Evolutionary conservation across 768 basidiomycete species (phyloP), one percentile per base, ranked within the genome.

Genomic region (Termitomyces sp.): DNA sequence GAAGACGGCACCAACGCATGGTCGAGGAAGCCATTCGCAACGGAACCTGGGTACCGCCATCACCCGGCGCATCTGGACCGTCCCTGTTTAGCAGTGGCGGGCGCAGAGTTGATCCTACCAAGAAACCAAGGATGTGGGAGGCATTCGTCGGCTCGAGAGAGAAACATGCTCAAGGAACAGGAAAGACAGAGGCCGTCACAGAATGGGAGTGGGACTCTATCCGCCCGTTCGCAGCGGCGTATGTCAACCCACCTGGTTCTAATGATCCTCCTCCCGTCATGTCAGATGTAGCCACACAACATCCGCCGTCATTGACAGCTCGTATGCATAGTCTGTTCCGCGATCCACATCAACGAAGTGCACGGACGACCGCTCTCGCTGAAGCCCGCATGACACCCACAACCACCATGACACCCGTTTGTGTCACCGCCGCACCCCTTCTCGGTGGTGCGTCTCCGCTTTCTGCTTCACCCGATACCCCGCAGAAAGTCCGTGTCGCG

Each of bases 11-110:
- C 55, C 77, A 81, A 17, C 76, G 75, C 6, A 66, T 83, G 63
- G 72, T 86, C 33, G 83, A 81, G 52, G 83, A 86, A 58, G 85
- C 84, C 17, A 86, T 86, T 60, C 73, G 78, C 23, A 81, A 83
- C 56, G 85, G 85, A 9, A 83, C 84, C 7, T 86, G 82, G 78
- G 58, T 80, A 10, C 77, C 80, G 1, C 74, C 75, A 0, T 61
- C 73, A 0, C 70, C 67, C 2, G 57, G 55, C 11, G 50, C 50
- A 10, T 46, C 58, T 21, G 61, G 62, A 0, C 28, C 46, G 3
- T 64, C 60, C 40, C 48, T 44, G 5, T 49, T 62, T 6, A 58
- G 54, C 3, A 60, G 56, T 35, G 51, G 66, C n/a, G 46, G 44
- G 5, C 53, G 62, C 31, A 63, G 67, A 26, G 70, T 77, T 33